Evolutionary conservation across 805 yeast species (phyloP).

Genomic region (Alloascoidea africana): DNA sequence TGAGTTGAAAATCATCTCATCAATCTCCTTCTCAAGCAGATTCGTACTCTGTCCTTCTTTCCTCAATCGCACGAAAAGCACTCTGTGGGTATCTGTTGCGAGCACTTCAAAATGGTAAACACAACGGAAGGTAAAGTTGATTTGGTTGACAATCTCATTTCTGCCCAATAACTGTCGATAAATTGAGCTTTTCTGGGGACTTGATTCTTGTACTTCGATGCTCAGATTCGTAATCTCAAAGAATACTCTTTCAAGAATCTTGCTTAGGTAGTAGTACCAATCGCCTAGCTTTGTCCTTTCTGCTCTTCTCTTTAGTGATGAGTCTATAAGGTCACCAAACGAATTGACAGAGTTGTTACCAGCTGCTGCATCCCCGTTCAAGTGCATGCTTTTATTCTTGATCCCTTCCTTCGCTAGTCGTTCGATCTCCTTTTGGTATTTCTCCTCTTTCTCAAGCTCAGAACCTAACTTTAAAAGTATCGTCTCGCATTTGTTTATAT

Average conservation of each 20-base stretch:
- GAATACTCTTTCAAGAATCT: neutral
- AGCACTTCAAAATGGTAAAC: too few relatives aligned
- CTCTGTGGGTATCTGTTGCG: neutral
- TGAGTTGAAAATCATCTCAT: neutral
- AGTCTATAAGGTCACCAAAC: neutral
- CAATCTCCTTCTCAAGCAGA: neutral
- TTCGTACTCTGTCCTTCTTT: conserved; percentile 11
- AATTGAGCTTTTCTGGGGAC: too few relatives aligned
- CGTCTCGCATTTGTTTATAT: neutral
- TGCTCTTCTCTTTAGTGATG: neutral
- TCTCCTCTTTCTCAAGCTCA: neutral
- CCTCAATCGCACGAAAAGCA: neutral
- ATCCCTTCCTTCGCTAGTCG: conserved; percentile 1
- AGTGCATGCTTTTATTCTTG: conserved; percentile 9
- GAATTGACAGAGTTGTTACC: neutral
- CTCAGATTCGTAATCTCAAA: too few relatives aligned
- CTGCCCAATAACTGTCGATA: too few relatives aligned
- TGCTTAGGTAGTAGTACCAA: neutral
- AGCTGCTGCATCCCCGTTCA: conserved; percentile 8
- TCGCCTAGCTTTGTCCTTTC: neutral
- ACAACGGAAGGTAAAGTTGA: too few relatives aligned
- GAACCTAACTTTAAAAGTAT: neutral
- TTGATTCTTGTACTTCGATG: too few relatives aligned
- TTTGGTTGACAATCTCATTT: too few relatives aligned
- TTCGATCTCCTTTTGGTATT: neutral